These are phyloP conservation scores for Rhodotorula graminis DNA, from an alignment of 768 basidiomycete genomes.

Conservation along the genomic window DNA sequence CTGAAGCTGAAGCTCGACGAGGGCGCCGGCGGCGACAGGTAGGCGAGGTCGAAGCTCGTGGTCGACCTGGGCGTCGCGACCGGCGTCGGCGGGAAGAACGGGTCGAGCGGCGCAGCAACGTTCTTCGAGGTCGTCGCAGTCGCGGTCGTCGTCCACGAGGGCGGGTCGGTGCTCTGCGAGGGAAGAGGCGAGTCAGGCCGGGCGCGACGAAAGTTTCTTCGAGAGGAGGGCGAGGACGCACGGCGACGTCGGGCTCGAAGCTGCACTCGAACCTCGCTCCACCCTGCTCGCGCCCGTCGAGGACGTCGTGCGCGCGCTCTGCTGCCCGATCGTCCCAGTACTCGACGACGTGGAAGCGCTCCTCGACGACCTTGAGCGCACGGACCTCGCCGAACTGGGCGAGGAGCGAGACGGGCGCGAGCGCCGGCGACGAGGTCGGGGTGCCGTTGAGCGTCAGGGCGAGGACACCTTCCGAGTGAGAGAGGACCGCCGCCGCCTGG, in stretches of 20 bases:
- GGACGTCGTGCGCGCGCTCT: constrained; percentile 53
- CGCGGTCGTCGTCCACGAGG: not conserved
- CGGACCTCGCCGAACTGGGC: constrained; percentile 48
- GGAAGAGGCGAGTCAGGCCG: not conserved
- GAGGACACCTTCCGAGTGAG: constrained; percentile 27
- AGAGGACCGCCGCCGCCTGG: constrained; percentile 15
- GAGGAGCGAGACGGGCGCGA: constrained; percentile 36
- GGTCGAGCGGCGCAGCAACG: not conserved
- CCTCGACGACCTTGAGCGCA: constrained; percentile 37
- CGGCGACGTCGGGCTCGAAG: constrained; percentile 45
- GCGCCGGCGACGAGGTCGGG: not conserved
- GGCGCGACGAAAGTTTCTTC: too few relatives aligned
- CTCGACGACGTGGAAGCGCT: constrained; percentile 57
- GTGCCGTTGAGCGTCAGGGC: constrained; percentile 8
- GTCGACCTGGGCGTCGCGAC: not conserved
- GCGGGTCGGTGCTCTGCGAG: not conserved
- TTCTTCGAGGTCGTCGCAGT: not conserved
- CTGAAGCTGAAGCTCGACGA: too few relatives aligned
- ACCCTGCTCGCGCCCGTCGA: constrained; percentile 55
- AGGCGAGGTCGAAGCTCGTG: not conserved
- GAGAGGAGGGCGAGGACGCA: not conserved
- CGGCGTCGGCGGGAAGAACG: not conserved
- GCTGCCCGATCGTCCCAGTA: constrained; percentile 65
- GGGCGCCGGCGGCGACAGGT: not conserved
- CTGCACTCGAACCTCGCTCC: constrained; percentile 56